These are phyloP conservation scores for Cladosporium velox DNA, from an alignment of 2,329 filamentous ascomycete genomes.

Conservation along the genomic window DNA sequence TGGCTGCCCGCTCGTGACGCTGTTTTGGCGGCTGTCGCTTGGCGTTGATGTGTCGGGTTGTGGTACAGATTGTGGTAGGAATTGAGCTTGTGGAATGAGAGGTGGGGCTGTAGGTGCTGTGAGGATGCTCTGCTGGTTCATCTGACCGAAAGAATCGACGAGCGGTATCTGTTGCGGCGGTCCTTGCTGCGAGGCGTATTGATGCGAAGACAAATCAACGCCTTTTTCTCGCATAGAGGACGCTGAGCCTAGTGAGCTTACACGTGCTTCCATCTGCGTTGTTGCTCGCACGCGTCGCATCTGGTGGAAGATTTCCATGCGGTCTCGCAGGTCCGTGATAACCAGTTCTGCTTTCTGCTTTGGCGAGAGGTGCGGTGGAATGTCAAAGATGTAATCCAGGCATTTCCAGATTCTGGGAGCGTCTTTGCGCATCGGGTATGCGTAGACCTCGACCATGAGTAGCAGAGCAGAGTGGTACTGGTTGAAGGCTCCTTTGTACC, in stretches of 20 bases:
- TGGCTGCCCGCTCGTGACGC: constrained; percentile 12
- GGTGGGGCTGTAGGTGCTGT: constrained; percentile 9
- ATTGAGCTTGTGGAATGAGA: constrained; percentile 30
- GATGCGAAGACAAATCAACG: neutral
- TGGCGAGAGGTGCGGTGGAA: constrained; percentile 54
- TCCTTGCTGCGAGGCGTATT: neutral
- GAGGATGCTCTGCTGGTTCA: constrained; percentile 20
- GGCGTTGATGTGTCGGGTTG: constrained; percentile 25
- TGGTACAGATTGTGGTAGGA: constrained; percentile 28
- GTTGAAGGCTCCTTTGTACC: constrained; percentile 71
- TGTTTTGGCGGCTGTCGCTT: constrained; percentile 29
- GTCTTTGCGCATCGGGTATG: constrained; percentile 57
- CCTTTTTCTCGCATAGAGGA: constrained; percentile 18
- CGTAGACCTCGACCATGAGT: constrained; percentile 67
- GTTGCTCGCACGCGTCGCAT: constrained; percentile 54
- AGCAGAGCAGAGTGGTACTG: constrained; percentile 73
- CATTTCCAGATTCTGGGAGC: constrained; percentile 69
- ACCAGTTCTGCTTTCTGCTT: constrained; percentile 63
- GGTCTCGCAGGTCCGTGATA: constrained; percentile 62
- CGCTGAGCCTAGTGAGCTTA: constrained; percentile 22
- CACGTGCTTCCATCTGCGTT: constrained; percentile 35
- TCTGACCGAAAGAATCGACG: constrained; percentile 16
- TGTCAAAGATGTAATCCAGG: constrained; percentile 70
- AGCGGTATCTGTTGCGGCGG: constrained; percentile 2
- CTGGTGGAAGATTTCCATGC: constrained; percentile 60